phyloP scores from a whole-genome alignment of 2,329 filamentous ascomycete genomes.

The Talaromyces rugulosus region DNA sequence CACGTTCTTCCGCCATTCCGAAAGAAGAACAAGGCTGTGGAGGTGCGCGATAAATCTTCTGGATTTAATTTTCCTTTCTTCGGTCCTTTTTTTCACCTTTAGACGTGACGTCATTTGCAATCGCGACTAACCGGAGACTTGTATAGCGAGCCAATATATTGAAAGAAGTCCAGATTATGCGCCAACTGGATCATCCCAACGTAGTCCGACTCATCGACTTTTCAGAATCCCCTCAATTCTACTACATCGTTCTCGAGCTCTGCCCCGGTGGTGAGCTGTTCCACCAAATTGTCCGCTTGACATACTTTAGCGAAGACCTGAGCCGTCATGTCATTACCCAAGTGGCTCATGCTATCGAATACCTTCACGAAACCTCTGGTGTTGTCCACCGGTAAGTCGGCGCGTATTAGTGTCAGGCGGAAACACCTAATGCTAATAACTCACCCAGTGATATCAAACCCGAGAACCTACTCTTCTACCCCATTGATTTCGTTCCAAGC shows the following conservation, averaged over 20 bases:
- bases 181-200: conserved; percentile 91
- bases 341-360: conserved; percentile 90
- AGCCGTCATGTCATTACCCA: conserved; percentile 92
- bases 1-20: conserved; percentile 67
- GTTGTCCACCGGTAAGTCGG: conserved; percentile 85
- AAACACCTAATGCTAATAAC: conserved; percentile 18
- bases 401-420: neutral
- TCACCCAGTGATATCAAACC: conserved; percentile 86
- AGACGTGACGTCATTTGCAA: neutral
- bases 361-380: conserved; percentile 89
- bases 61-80: conserved; percentile 4
- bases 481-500: conserved; percentile 74
- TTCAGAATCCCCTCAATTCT: conserved; percentile 88
- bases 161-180: conserved; percentile 99
- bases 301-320: conserved; percentile 95
- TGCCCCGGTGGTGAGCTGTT: conserved; percentile 95
- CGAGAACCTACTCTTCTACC: conserved; percentile 92
- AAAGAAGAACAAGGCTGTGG: conserved; percentile 89
- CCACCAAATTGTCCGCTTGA: conserved; percentile 96
- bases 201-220: conserved; percentile 93
- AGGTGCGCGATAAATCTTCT: conserved; percentile 64
- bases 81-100: conserved; percentile 19
- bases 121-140: conserved; percentile 22
- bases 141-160: conserved; percentile 87
- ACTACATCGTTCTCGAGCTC: conserved; percentile 94